Conservation (phyloP, 2,329 filamentous ascomycete genomes). For the Ophiocordyceps camponoti-rufipedis region DNA sequence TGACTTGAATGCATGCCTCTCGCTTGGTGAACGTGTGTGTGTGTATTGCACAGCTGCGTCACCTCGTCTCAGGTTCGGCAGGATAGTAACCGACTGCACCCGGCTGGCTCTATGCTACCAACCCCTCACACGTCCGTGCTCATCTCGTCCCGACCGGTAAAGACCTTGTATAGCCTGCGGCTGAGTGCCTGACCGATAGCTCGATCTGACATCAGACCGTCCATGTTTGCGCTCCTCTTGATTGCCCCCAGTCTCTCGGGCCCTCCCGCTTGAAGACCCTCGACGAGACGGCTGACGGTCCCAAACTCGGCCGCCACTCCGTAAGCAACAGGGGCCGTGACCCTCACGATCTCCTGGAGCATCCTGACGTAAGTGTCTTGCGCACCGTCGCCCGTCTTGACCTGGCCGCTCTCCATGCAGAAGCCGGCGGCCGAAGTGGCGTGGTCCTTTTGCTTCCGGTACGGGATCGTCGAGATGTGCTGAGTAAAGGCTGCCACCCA, state of each 20-base stretch:
- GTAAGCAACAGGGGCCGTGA: conserved; percentile 55
- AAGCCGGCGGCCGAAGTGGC: conserved; percentile 40
- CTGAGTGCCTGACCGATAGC: conserved; percentile 40
- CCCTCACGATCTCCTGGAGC: conserved; percentile 55
- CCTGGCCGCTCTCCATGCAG: conserved; percentile 65
- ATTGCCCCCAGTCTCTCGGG: conserved; percentile 44
- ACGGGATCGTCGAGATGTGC: conserved; percentile 60
- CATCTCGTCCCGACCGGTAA: conserved; percentile 34
- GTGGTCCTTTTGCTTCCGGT: conserved; percentile 36
- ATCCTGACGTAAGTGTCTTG: conserved; percentile 55
- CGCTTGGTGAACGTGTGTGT: too few relatives aligned
- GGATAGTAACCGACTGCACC: neutral
- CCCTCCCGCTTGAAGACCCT: conserved; percentile 38
- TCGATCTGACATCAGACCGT: conserved; percentile 36
- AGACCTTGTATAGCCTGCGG: conserved; percentile 39
- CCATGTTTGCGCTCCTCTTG: conserved; percentile 34
- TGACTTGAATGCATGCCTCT: too few relatives aligned
- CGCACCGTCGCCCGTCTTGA: conserved; percentile 47
- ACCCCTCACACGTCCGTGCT: conserved; percentile 31
- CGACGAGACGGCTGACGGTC: conserved; percentile 37
- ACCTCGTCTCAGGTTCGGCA: neutral
- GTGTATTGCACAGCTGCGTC: too few relatives aligned
- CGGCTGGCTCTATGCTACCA: neutral
- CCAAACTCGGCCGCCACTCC: conserved; percentile 46
- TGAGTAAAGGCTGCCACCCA: conserved; percentile 62